Conservation (phyloP, 2,329 filamentous ascomycete genomes). For the Stylonectria norvegica region DNA sequence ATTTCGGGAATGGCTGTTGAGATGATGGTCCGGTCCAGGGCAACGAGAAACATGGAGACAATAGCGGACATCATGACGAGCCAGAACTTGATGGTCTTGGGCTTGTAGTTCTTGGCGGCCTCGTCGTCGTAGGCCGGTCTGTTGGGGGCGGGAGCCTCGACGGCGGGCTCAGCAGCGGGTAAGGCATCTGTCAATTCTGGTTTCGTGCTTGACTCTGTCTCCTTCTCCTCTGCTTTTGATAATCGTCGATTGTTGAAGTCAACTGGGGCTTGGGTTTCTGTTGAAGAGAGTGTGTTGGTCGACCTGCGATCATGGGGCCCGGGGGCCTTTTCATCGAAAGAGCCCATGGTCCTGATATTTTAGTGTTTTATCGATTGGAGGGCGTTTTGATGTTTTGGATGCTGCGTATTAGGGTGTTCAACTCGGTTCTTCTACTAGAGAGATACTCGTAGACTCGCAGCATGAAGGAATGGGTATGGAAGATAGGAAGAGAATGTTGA, state of each 20-base stretch:
- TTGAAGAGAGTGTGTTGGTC: slow-evolving; percentile 1
- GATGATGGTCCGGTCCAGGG: slow-evolving; percentile 56
- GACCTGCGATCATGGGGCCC: not conserved
- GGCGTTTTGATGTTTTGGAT: no score
- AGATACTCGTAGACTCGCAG: no score
- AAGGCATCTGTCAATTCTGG: not conserved
- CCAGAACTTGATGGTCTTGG: slow-evolving; percentile 54
- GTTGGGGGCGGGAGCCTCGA: slow-evolving; percentile 14
- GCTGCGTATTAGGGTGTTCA: no score
- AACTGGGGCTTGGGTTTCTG: slow-evolving; percentile 1
- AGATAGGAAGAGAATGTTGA: no score
- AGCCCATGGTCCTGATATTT: no score
- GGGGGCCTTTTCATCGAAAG: no score
- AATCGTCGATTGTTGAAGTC: not conserved
- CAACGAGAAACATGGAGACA: slow-evolving; percentile 54
- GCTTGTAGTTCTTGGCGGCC: slow-evolving; percentile 45
- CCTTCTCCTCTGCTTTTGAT: slow-evolving; percentile 1
- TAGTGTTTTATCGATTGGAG: no score
- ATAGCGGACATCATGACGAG: slow-evolving; percentile 52
- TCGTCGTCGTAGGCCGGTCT: slow-evolving; percentile 25
- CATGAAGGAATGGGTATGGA: no score
- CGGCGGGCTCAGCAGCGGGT: slow-evolving; percentile 8
- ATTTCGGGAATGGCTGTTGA: slow-evolving; percentile 54
- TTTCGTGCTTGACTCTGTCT: not conserved
- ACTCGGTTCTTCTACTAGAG: no score